Conservation (phyloP, 192 early-diverging fungal genomes). For the Coemansia sp. region DNA sequence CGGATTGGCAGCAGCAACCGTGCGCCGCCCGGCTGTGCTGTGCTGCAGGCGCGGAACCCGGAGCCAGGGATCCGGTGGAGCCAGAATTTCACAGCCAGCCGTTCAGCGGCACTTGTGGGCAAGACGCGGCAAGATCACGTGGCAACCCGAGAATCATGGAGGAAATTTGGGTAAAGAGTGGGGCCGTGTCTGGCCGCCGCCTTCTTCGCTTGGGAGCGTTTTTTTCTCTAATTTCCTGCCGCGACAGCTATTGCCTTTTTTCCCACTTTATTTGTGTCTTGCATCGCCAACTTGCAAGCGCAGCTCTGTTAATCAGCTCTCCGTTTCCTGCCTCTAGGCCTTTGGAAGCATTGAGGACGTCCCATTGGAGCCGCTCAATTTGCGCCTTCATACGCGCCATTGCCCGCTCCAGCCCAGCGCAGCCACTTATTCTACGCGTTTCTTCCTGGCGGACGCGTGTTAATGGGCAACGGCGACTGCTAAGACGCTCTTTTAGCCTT, state of each 20-base stretch:
- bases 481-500: neutral
- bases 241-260: neutral
- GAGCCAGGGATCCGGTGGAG: too few relatives aligned
- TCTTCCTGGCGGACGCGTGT: neutral
- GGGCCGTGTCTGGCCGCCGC: too few relatives aligned
- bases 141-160: conserved; percentile 1
- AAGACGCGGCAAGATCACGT: neutral
- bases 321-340: neutral
- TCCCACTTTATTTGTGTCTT: neutral
- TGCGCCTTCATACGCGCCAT: neutral
- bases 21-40: too few relatives aligned
- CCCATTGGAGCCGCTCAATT: neutral
- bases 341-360: neutral
- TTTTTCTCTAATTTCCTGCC: too few relatives aligned
- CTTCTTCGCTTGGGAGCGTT: too few relatives aligned
- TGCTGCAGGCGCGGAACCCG: too few relatives aligned
- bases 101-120: neutral
- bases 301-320: neutral
- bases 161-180: neutral
- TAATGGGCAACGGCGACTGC: neutral
- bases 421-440: neutral
- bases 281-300: neutral
- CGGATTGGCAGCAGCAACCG: too few relatives aligned
- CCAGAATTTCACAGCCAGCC: too few relatives aligned
- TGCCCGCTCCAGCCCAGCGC: neutral